phyloP scores from a whole-genome alignment of 2,329 filamentous ascomycete species.

The Ophiobolus disseminans region DNA sequence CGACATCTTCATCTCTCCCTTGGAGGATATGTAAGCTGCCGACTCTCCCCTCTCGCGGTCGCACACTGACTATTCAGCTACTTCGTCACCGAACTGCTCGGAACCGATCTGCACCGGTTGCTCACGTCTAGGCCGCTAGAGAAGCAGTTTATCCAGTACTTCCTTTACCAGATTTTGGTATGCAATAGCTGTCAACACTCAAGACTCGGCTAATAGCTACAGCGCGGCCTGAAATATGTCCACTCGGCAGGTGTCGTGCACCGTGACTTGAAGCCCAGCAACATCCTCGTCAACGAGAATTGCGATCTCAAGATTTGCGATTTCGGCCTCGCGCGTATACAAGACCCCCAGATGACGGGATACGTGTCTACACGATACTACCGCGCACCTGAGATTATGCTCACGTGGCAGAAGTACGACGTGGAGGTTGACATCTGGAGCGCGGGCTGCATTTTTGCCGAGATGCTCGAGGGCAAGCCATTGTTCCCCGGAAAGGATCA shows the following conservation, averaged over 20 bases:
- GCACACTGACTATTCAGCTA: slow-evolving; percentile 67
- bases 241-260: slow-evolving; percentile 98
- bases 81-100: slow-evolving; percentile 96
- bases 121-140: slow-evolving; percentile 94
- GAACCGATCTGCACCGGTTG: slow-evolving; percentile 93
- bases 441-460: slow-evolving; percentile 63
- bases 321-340: slow-evolving; percentile 95
- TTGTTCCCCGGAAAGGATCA: slow-evolving; percentile 99
- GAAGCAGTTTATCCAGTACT: slow-evolving; percentile 99
- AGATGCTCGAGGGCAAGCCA: slow-evolving; percentile 96
- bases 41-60: neutral
- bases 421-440: slow-evolving; percentile 99
- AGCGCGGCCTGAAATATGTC: slow-evolving; percentile 98
- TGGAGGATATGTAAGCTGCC: slow-evolving; percentile 88
- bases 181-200: slow-evolving; percentile 64
- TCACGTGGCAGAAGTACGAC: slow-evolving; percentile 99
- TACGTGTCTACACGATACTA: slow-evolving; percentile 99
- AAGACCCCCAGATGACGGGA: slow-evolving; percentile 99
- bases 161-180: slow-evolving; percentile 98
- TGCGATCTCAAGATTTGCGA: slow-evolving; percentile 99
- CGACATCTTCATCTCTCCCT: slow-evolving; percentile 98
- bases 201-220: slow-evolving; percentile 28
- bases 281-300: slow-evolving; percentile 99
- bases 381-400: slow-evolving; percentile 98
- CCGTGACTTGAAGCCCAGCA: slow-evolving; percentile 96